Evolutionary conservation across 495 filamentous ascomycete species (phyloP).

Genomic region (Tuber calosporum): DNA sequence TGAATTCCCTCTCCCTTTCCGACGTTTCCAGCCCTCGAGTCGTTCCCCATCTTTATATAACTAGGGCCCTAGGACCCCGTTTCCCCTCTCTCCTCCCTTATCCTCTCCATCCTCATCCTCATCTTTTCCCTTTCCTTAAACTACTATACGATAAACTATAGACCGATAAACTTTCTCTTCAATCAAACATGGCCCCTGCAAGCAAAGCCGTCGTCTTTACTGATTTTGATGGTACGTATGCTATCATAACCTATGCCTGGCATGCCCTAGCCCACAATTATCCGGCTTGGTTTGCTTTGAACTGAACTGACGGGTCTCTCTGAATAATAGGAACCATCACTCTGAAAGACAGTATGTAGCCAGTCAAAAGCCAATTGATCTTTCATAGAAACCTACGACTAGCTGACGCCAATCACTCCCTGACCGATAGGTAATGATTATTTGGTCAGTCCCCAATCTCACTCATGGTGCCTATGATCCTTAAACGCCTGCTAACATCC

Average conservation of each 20-base stretch:
- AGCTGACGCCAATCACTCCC: slow-evolving; percentile 9
- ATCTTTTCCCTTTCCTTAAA: not conserved
- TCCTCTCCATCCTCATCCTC: slow-evolving; percentile 2
- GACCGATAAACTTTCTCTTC: not conserved
- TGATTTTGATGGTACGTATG: slow-evolving; percentile 70
- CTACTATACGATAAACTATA: not conserved
- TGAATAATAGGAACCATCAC: slow-evolving; percentile 60
- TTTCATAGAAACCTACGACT: slow-evolving; percentile 2
- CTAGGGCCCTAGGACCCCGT: not conserved
- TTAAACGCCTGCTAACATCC: slow-evolving; percentile 5
- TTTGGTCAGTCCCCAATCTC: slow-evolving; percentile 49
- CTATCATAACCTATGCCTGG: not conserved
- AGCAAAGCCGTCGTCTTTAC: slow-evolving; percentile 73
- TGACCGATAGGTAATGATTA: slow-evolving; percentile 68
- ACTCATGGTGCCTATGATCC: slow-evolving; percentile 20
- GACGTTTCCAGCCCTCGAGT: not conserved
- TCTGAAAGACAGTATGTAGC: slow-evolving; percentile 62
- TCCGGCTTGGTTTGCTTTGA: not conserved
- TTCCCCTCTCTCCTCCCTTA: not conserved
- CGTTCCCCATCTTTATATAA: not conserved
- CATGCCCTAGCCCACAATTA: not conserved
- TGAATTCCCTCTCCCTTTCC: not conserved
- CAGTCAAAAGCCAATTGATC: not conserved
- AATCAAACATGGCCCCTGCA: slow-evolving; percentile 24
- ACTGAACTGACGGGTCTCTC: slow-evolving; percentile 7